phyloP scores from a whole-genome alignment of 495 filamentous ascomycete species.

The Penicillium subrubescens region DNA sequence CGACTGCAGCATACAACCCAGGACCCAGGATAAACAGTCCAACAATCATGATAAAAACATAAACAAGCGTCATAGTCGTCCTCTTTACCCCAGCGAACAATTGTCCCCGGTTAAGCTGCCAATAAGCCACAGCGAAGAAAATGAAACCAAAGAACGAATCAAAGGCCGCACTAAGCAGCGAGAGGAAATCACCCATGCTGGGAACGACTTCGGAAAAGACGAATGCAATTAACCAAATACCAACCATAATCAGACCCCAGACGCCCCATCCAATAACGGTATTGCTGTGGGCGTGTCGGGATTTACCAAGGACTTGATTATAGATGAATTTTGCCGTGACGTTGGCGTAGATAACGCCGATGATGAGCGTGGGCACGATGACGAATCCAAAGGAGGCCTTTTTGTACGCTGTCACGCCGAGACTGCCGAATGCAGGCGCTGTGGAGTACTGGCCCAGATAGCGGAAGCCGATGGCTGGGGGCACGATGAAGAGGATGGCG shows the following conservation, averaged over 20 bases:
- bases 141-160: slow-evolving; percentile 45
- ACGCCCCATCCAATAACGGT: slow-evolving; percentile 52
- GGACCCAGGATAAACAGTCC: slow-evolving; percentile 55
- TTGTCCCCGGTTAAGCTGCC: slow-evolving; percentile 44
- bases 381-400: slow-evolving; percentile 49
- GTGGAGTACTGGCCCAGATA: slow-evolving; percentile 53
- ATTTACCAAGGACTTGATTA: slow-evolving; percentile 47
- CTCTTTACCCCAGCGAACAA: slow-evolving; percentile 31
- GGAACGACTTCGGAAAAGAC: slow-evolving; percentile 55
- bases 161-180: slow-evolving; percentile 50
- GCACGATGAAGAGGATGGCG: slow-evolving; percentile 54
- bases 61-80: slow-evolving; percentile 43
- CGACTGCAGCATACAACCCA: slow-evolving; percentile 53
- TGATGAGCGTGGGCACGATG: slow-evolving; percentile 52
- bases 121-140: slow-evolving; percentile 54
- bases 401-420: slow-evolving; percentile 49
- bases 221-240: slow-evolving; percentile 50
- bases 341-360: slow-evolving; percentile 54
- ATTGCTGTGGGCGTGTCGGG: slow-evolving; percentile 50
- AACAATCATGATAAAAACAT: slow-evolving; percentile 41
- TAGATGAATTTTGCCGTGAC: slow-evolving; percentile 55
- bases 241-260: slow-evolving; percentile 47
- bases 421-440: slow-evolving; percentile 53
- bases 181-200: slow-evolving; percentile 53
- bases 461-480: slow-evolving; percentile 53